Base-by-base conservation (phyloP, 148 eudicot genomes). In the Fallopia convolvulus region DNA sequence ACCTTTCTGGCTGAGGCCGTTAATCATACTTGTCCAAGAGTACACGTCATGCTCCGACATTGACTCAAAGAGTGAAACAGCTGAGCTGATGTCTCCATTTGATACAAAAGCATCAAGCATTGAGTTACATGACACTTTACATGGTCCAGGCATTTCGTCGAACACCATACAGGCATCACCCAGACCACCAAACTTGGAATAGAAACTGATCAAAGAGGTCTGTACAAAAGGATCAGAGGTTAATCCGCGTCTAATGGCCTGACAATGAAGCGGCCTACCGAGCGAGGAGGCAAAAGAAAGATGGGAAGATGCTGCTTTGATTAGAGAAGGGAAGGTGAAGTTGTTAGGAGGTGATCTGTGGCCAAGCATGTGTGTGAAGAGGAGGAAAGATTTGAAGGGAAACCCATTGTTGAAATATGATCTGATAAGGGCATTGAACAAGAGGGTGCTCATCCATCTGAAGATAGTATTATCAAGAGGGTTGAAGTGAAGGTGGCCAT, bases 11-110 rank as follows among this genome's bases (percentile, higher is more conserved):
- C 79, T 83, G 65, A 80, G 86, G 76, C 91, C 91, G 80, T 82
- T 83, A 66, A 88, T 83, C 75, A 86, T 46, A 82, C 87, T 87
- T 17, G 92, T 91, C 95, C 96, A 89, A 1, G 90, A 83, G 81
- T 80, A 84, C 66, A 89, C 89, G 80, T 91, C 89, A 36, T 81
- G 84, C 58, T 48, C 44, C 8, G 70, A 68, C 88, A 89, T 91
- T 44, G 46, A 15, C 11, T 79, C 79, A 82, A 89, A 89, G n/a
- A 84, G n/a, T n/a, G 61, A 65, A 53, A 85, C 13, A 56, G 85
- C 87, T 2, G 80, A 80, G 20, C 66, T 86, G 82, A 91, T 82
- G 15, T 86, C 82, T 77, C 91, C 87, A 82, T 77, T 77, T 71
- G 78, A 84, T 36, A 78, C 81, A 49, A 78, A 85, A 7, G 80